phyloP scores from a whole-genome alignment of 139 green algal species.

The Chlamydomonas sphaeroides region DNA sequence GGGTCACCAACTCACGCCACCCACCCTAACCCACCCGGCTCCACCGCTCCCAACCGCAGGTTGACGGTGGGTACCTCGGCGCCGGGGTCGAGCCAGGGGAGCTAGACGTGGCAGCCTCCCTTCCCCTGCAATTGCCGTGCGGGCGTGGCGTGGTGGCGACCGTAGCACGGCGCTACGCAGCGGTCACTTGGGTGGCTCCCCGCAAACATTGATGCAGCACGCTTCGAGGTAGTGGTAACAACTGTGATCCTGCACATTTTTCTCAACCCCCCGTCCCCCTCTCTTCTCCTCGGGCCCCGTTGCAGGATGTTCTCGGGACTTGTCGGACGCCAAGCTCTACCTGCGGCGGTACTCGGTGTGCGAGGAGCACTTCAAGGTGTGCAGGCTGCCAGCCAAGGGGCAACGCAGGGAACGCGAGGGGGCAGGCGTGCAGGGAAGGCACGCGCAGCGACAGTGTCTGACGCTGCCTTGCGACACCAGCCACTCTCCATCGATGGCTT shows the following conservation, averaged over 20 bases:
- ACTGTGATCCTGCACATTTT: neutral
- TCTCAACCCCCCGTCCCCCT: neutral
- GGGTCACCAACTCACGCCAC: no score
- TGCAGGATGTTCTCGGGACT: slow-evolving; percentile 12
- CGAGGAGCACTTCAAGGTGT: slow-evolving; percentile 38
- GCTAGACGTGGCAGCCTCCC: neutral
- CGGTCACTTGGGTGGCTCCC: neutral
- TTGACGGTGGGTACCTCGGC: no score
- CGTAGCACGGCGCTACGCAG: neutral
- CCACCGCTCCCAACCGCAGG: no score
- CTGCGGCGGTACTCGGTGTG: slow-evolving; percentile 42
- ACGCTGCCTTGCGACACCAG: no score
- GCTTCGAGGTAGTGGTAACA: neutral
- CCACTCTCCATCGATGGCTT: no score
- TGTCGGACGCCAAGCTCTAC: slow-evolving; percentile 37
- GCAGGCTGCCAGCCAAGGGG: no score
- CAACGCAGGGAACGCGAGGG: no score
- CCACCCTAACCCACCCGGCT: no score
- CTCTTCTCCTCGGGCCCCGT: neutral
- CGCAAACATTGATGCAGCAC: neutral
- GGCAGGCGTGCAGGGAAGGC: no score
- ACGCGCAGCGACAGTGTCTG: no score
- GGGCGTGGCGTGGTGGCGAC: no score
- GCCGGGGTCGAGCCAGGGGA: no score
- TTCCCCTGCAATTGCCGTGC: neutral